Evolutionary conservation across 768 basidiomycete species (phyloP).

Genomic region (Trichaptum fuscoviolaceum): DNA sequence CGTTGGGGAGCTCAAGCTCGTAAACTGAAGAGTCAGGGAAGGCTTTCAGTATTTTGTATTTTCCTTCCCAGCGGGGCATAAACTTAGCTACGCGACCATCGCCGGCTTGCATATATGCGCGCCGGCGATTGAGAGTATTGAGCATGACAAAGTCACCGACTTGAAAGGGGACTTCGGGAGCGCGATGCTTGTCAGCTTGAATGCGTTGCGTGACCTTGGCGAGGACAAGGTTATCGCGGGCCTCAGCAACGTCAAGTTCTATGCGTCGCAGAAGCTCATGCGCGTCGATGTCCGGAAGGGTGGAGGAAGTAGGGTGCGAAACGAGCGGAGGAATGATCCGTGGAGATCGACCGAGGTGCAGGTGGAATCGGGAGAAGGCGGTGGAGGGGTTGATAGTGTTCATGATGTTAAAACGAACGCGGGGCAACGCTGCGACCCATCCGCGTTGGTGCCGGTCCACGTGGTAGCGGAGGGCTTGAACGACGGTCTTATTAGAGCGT

Average conservation of each 20-base stretch:
- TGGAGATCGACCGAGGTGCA: constrained; percentile 5
- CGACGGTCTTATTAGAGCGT: constrained; percentile 27
- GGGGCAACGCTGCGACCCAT: constrained; percentile 25
- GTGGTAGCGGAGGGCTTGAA: constrained; percentile 21
- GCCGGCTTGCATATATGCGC: constrained; percentile 1
- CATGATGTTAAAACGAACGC: constrained; percentile 29
- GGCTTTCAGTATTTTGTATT: constrained; percentile 7
- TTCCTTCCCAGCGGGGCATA: constrained; percentile 15
- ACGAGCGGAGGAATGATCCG: constrained; percentile 8
- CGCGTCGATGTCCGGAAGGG: constrained; percentile 6
- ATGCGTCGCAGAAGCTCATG: constrained; percentile 5
- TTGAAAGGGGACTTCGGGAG: constrained; percentile 18
- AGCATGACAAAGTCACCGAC: constrained; percentile 32
- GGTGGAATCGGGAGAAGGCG: constrained; percentile 12
- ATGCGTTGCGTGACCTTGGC: constrained; percentile 19
- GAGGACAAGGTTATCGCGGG: no score
- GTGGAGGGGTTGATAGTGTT: constrained; percentile 19
- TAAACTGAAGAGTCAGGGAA: no score
- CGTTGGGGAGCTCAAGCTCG: constrained; percentile 14
- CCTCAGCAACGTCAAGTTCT: constrained; percentile 17
- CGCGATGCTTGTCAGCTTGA: constrained; percentile 22
- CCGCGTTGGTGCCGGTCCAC: constrained; percentile 22
- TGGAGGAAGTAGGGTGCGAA: constrained; percentile 5
- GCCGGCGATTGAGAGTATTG: constrained; percentile 19
- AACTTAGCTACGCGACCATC: constrained; percentile 15